Conservation (phyloP, 1,284 basidiomycete genomes). For the Pseudozyma tsukubaensis region DNA sequence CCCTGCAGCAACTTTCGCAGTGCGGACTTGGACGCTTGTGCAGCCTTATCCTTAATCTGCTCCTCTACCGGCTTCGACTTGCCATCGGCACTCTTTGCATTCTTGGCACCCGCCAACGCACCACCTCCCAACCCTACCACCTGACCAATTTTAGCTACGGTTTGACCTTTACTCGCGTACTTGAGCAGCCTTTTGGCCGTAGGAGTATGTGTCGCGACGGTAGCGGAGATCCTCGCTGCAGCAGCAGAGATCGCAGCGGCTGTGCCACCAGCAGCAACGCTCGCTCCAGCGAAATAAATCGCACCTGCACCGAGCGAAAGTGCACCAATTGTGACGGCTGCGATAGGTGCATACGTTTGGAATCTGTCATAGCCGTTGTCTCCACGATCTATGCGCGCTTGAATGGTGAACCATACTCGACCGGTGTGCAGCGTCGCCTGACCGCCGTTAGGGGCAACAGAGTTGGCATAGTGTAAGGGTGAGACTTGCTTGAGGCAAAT, state of each 20-base stretch:
- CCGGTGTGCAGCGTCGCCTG: slow-evolving; percentile 48
- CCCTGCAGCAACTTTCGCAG: slow-evolving; percentile 54
- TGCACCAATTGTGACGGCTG: slow-evolving; percentile 49
- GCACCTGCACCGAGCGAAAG: slow-evolving; percentile 57
- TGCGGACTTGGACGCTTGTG: slow-evolving; percentile 46
- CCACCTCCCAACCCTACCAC: slow-evolving; percentile 60
- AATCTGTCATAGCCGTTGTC: slow-evolving; percentile 57
- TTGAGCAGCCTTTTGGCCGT: slow-evolving; percentile 52
- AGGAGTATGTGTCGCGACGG: slow-evolving; percentile 48
- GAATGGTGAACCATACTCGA: slow-evolving; percentile 60
- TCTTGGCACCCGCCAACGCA: slow-evolving; percentile 35
- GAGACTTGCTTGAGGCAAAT: slow-evolving; percentile 60
- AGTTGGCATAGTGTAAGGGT: slow-evolving; percentile 59
- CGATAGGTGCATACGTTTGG: slow-evolving; percentile 56
- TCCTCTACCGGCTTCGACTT: slow-evolving; percentile 49
- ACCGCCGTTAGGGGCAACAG: slow-evolving; percentile 46
- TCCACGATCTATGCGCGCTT: slow-evolving; percentile 54
- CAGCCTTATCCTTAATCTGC: slow-evolving; percentile 35
- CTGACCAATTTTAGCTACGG: slow-evolving; percentile 54
- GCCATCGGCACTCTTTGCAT: slow-evolving; percentile 24
- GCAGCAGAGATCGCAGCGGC: slow-evolving; percentile 49
- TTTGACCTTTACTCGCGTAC: slow-evolving; percentile 55
- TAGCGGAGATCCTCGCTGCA: slow-evolving; percentile 41
- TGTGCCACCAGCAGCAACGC: slow-evolving; percentile 49
- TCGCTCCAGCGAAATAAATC: slow-evolving; percentile 54